Conservation (phyloP, 139 green algal genomes). For the Monoraphidium neglectum region DNA sequence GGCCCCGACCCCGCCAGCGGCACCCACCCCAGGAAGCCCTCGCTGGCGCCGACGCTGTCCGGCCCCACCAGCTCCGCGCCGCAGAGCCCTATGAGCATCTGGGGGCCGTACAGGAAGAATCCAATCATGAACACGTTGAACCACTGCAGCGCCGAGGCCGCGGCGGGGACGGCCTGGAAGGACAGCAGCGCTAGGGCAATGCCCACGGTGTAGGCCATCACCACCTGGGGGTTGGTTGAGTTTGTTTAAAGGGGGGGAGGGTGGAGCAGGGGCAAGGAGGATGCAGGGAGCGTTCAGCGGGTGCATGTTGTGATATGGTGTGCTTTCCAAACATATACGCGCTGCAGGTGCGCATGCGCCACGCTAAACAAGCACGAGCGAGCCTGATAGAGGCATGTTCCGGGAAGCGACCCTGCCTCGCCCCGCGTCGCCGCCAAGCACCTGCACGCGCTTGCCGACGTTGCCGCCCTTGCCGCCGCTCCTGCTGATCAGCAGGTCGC, state of each 20-base stretch:
- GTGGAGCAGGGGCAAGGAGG: too few species aligned
- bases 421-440: conserved; percentile 5
- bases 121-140: conserved; percentile 92
- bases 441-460: conserved; percentile 92
- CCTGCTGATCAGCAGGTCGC: conserved; percentile 74
- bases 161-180: conserved; percentile 75
- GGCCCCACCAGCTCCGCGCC: conserved; percentile 93
- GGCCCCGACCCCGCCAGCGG: conserved; percentile 68
- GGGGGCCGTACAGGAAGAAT: conserved; percentile 91
- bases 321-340: too few species aligned
- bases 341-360: too few species aligned
- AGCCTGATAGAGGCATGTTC: too few species aligned
- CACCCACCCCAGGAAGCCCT: conserved; percentile 96
- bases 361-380: too few species aligned
- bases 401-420: too few species aligned
- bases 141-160: conserved; percentile 80
- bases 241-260: too few species aligned
- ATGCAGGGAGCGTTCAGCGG: too few species aligned
- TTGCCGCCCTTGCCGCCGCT: conserved; percentile 62
- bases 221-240: conserved; percentile 61
- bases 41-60: conserved; percentile 83
- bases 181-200: conserved; percentile 73
- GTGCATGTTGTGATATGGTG: too few species aligned
- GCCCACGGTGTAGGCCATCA: conserved; percentile 93
- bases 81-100: conserved; percentile 97